These are phyloP conservation scores for Wallacemonas sp. DNA, from an alignment of 208 protist species.

Conservation along the genomic window DNA sequence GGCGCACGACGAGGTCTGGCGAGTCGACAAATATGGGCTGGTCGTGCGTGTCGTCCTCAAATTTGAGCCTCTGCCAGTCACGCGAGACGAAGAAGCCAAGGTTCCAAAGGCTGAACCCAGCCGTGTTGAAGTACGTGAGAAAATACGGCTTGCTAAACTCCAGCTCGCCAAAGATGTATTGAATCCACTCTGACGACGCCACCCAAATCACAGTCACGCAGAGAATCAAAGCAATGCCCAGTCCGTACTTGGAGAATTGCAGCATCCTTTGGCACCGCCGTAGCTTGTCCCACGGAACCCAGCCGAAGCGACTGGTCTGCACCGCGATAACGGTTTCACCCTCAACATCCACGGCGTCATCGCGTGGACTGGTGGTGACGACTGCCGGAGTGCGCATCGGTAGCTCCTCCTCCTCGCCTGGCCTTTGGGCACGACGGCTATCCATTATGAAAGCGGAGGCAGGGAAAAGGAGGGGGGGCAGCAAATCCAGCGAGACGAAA, in stretches of 20 bases:
- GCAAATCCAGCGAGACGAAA: too few relatives aligned
- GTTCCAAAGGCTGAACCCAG: constrained; percentile 85
- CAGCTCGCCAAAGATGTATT: constrained; percentile 84
- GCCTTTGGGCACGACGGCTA: background rate
- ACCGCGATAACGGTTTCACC: constrained; percentile 3
- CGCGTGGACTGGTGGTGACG: too few relatives aligned
- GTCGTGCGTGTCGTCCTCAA: constrained; percentile 32
- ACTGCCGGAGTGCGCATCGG: too few relatives aligned
- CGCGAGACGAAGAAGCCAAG: constrained; percentile 63
- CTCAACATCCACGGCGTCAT: background rate
- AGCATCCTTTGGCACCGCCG: constrained; percentile 13
- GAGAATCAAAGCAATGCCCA: constrained; percentile 85
- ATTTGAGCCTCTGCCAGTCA: constrained; percentile 58
- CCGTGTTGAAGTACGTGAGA: constrained; percentile 93
- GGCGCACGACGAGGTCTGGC: constrained; percentile 22
- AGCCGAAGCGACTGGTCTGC: background rate
- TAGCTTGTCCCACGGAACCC: background rate
- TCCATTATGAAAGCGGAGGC: background rate
- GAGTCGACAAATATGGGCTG: constrained; percentile 68
- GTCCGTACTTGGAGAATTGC: constrained; percentile 56
- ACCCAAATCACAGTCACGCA: constrained; percentile 92
- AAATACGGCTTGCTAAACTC: constrained; percentile 90
- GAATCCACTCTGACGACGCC: constrained; percentile 84
- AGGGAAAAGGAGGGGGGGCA: background rate
- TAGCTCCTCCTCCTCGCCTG: too few relatives aligned